Percentiles rank a stretch among this genome's conserved stretches.
Evolutionary conservation across 139 green algal species (phyloP).

Genomic region (Pseudopediastrum boryanum): DNA sequence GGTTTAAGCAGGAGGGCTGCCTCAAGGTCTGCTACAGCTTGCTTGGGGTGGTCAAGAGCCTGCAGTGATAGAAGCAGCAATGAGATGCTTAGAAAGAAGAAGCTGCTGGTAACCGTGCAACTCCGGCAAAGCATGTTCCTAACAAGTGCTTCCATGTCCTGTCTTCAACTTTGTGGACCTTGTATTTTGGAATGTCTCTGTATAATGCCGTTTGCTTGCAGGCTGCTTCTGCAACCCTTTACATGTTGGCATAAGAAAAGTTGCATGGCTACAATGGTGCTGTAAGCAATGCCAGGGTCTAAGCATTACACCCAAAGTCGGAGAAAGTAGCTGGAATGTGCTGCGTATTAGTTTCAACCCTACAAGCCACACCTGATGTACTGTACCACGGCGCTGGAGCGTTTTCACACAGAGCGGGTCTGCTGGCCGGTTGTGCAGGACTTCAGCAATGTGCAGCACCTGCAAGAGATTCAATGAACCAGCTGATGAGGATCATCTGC

Average conservation of each 20-base stretch:
- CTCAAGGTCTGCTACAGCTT: constrained; percentile 51
- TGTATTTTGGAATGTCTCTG: not conserved
- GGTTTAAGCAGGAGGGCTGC: constrained; percentile 13
- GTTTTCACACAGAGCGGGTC: constrained; percentile 71
- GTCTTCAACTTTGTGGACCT: not conserved
- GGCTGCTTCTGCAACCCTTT: too few species aligned
- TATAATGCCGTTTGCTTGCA: not conserved
- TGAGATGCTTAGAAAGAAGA: not conserved
- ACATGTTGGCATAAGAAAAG: not conserved
- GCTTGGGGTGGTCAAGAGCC: constrained; percentile 45
- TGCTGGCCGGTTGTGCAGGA: constrained; percentile 59
- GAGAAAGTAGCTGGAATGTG: not conserved
- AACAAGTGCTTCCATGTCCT: too few species aligned
- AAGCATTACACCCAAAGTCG: not conserved
- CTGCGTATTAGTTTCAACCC: not conserved
- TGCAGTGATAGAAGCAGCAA: constrained; percentile 8
- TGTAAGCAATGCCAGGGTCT: not conserved
- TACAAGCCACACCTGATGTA: constrained; percentile 44
- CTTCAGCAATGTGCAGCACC: constrained; percentile 70
- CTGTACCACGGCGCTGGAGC: constrained; percentile 60
- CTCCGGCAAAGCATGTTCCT: not conserved
- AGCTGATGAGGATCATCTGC: not conserved
- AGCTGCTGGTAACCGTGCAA: too few species aligned
- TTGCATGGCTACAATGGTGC: not conserved
- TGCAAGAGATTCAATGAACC: constrained; percentile 11